phyloP scores from a whole-genome alignment of 1,139 yeast species.

The Magnusiomyces sp. region DNA sequence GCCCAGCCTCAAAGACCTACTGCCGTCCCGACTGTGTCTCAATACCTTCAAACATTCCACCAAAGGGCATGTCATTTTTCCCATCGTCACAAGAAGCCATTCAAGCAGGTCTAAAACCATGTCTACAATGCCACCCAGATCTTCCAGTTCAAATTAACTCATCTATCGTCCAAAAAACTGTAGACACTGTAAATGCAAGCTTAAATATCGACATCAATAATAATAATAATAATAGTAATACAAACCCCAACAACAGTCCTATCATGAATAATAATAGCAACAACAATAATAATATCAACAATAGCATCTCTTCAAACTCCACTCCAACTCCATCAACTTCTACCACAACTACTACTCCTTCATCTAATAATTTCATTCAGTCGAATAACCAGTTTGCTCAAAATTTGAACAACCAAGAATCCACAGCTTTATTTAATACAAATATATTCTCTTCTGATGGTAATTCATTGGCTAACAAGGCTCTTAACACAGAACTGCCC shows the following conservation, averaged over 20 bases:
- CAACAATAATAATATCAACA: slow-evolving; percentile 13
- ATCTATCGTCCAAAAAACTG: slow-evolving; percentile 47
- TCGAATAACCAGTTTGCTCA: too few relatives aligned
- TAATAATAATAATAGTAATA: neutral
- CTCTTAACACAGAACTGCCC: neutral
- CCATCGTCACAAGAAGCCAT: slow-evolving; percentile 31
- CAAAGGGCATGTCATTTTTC: neutral
- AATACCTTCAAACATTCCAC: neutral
- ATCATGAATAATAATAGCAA: slow-evolving; percentile 17
- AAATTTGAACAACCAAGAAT: too few relatives aligned
- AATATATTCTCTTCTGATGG: too few relatives aligned
- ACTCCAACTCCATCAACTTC: neutral
- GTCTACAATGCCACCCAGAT: slow-evolving; percentile 44
- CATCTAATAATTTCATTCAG: too few relatives aligned
- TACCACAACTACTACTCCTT: too few relatives aligned
- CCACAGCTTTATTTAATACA: too few relatives aligned
- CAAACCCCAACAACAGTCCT: neutral
- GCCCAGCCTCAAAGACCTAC: slow-evolving; percentile 2
- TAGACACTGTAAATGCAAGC: slow-evolving; percentile 46
- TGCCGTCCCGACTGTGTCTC: slow-evolving; percentile 9
- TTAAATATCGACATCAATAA: slow-evolving; percentile 52
- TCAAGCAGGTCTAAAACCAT: slow-evolving; percentile 41
- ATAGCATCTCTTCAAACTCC: neutral
- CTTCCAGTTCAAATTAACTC: slow-evolving; percentile 36
- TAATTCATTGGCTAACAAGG: too few relatives aligned